Conservation (phyloP, 129 eudicot species). For the Tagetes patula region DNA sequence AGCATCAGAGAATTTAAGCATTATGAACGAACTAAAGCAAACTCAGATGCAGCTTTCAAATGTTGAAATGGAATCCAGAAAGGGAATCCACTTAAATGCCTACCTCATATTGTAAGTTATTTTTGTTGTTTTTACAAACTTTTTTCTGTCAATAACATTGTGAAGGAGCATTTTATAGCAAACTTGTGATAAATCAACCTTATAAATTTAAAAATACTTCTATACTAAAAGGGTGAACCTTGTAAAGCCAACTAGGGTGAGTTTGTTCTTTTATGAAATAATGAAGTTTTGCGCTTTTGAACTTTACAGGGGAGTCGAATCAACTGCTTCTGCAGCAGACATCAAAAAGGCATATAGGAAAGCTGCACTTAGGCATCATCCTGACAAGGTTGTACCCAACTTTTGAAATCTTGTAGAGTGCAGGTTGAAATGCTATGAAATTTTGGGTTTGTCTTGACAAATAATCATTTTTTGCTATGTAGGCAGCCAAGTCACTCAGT, state of each 20-base stretch:
- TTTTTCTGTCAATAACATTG: too few relatives aligned
- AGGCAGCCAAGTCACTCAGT: constrained; percentile 82
- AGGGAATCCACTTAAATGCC: constrained; percentile 56
- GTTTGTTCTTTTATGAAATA: constrained; percentile 1
- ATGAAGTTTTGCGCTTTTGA: constrained; percentile 22
- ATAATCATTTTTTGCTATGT: constrained; percentile 29
- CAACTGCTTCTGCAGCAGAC: constrained; percentile 72
- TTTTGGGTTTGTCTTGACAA: background rate
- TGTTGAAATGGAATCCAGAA: constrained; percentile 62
- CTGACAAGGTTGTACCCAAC: constrained; percentile 71
- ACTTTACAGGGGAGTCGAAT: constrained; percentile 70
- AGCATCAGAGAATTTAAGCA: constrained; percentile 42
- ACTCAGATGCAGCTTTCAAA: constrained; percentile 48
- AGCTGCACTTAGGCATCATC: constrained; percentile 97
- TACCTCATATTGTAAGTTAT: constrained; percentile 73
- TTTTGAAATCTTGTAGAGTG: constrained; percentile 16
- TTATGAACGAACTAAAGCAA: constrained; percentile 54
- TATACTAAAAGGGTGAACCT: background rate
- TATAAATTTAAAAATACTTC: background rate
- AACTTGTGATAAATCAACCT: background rate
- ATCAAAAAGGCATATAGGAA: constrained; percentile 90
- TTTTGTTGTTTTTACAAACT: background rate
- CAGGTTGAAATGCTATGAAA: constrained; percentile 5
- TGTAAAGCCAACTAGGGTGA: background rate
- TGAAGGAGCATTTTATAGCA: too few relatives aligned